Conservation (phyloP, 805 yeast genomes). For the Pichia membranifaciens region DNA sequence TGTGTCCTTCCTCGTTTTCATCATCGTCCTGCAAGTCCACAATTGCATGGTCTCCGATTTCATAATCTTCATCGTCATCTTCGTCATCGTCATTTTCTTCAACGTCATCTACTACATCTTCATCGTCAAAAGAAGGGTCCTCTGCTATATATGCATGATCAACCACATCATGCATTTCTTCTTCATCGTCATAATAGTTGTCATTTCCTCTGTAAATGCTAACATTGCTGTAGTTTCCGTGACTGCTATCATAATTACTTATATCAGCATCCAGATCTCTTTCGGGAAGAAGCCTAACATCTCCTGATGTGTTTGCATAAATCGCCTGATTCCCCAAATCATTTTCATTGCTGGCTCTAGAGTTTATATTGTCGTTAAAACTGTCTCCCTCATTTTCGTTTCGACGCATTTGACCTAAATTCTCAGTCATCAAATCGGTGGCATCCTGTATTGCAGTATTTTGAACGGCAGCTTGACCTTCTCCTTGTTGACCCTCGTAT, state of each 20-base stretch:
- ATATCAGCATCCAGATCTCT: slow-evolving; percentile 43
- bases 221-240: slow-evolving; percentile 13
- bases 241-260: slow-evolving; percentile 36
- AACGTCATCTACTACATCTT: neutral
- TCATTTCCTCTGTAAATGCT: slow-evolving; percentile 4
- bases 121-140: slow-evolving; percentile 12
- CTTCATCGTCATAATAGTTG: slow-evolving; percentile 27
- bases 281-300: slow-evolving; percentile 12
- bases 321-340: slow-evolving; percentile 17
- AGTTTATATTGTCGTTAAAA: slow-evolving; percentile 7
- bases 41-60: slow-evolving; percentile 15
- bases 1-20: slow-evolving; percentile 3
- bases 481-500: neutral
- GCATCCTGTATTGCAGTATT: slow-evolving; percentile 3
- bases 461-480: neutral
- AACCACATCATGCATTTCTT: slow-evolving; percentile 12
- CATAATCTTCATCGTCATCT: slow-evolving; percentile 23
- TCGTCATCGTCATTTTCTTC: slow-evolving; percentile 19
- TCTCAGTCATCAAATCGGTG: slow-evolving; percentile 21
- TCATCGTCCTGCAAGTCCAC: slow-evolving; percentile 12
- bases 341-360: neutral
- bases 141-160: slow-evolving; percentile 2
- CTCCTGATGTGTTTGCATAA: neutral
- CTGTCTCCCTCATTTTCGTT: slow-evolving; percentile 12
- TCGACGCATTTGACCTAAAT: slow-evolving; percentile 12